Base-by-base conservation (phyloP, 805 yeast species). In the Barnettozyma vustinii region DNA sequence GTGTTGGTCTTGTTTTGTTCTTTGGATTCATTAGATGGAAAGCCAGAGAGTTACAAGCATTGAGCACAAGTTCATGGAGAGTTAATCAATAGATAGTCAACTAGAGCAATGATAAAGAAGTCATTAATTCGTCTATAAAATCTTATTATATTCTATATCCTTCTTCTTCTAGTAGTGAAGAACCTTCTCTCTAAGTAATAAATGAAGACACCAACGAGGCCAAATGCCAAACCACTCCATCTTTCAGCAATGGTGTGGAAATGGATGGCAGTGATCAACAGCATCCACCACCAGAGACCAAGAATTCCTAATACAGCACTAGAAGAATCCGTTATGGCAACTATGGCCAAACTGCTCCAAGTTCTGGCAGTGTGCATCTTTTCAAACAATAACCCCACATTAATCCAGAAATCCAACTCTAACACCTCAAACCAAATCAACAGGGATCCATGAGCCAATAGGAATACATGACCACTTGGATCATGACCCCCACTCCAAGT, bases 401-500 rank as follows among this genome's bases (percentile, higher is more conserved):
- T 23, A 9, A 33, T n/a, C 37, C 53, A 69, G 66, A 72, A 57
- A 39, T 47, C 62, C 57, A 65, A 42, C 52, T 78, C 81, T 20
- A 72, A 51, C 8, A 79, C 61, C 61, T 91, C 97, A 48, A 80
- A 80, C 60, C 86, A 71, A 54, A 92, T 60, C 49, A 85, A 77
- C 48, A 84, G 62, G 27, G 84, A 76, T 9, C 87, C 74, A 50
- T 84, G 85, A 5, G 84, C 75, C 41, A 92, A 69, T 39, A 94
- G 64, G 58, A 91, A 94, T 1, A 88, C 84, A 62, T 94, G 99
- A 0, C 99, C 99, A 52, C 92, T 84, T 5, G 98, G 96, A 68
- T 94, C 99, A 62, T 89, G 96, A 0, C 99, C 99, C 0, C 96
- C 89, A 8, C 56, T 52, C 94, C 92, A 86, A 15, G 58, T 50